Base-by-base conservation (phyloP, 441 rosid species). In the Codiaeum variegatum region DNA sequence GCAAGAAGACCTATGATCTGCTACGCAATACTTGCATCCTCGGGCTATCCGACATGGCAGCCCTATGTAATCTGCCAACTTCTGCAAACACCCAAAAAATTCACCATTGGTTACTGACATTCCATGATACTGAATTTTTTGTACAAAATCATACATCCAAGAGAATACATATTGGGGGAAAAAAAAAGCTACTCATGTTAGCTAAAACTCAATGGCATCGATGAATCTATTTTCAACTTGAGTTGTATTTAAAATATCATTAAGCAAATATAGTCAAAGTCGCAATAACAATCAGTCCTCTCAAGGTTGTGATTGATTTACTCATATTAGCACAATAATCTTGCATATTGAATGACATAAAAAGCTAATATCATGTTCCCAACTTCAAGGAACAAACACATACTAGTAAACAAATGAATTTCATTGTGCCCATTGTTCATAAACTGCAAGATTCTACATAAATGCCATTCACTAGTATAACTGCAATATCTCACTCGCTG, bases 41-140 rank as follows among this genome's bases (percentile, higher is more conserved):
- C 86, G 86, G 79, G 97, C 99, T 69, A 94, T 94, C 80, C 98
- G 91, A 78, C 99, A 94, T 12, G 99, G 99, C 82, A 94, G 86
- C 56, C 99, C 98, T 71, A 92, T 88, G 79, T 71, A 83, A 72
- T 94, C 99, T 36, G 99, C 99, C 89, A 94, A 85, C 86, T 91
- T 94, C 98, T 94, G 92, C 84, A 86, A 0, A 73, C 56, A 42
- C 26, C 67, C 79, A 74, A 24, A 44, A 36, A 60, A 9, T 47
- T 54, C 46, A 51, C 56, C 56, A 13, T 83, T 59, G 73, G 68
- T 61, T 19, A 55, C 54, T 62, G 54, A 62, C n/a, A 51, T 32
- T 18, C 24, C 29, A 36, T 49, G 3, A 34, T 21, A 19, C 23
- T 9, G 26, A 9, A 4, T 34, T 64, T 63, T 59, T 16, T 23